Evolutionary conservation across 164 flowering plant species (phyloP).

Genomic region (Cinnamomum micranthum): DNA sequence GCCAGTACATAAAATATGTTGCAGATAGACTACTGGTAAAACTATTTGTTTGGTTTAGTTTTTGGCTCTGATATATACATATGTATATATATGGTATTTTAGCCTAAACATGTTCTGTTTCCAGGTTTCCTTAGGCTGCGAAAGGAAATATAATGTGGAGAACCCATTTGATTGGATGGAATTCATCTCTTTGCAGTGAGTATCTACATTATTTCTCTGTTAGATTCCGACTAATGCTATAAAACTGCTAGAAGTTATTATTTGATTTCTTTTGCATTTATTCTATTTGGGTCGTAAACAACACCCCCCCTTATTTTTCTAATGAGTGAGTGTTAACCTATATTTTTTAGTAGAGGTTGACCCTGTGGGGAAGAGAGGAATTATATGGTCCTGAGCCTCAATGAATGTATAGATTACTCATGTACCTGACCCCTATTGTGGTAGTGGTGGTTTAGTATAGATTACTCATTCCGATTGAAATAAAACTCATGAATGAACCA

Average conservation of each 20-base stretch:
- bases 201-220: conserved; percentile 7
- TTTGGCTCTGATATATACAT: background rate
- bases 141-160: conserved; percentile 53
- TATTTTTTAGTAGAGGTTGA: too few relatives aligned
- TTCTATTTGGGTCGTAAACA: too few relatives aligned
- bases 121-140: conserved; percentile 59
- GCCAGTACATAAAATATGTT: conserved; percentile 82
- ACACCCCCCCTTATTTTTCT: too few relatives aligned
- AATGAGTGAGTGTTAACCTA: too few relatives aligned
- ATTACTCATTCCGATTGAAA: too few relatives aligned
- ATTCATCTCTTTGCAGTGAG: conserved; percentile 79
- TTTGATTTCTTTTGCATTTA: too few relatives aligned
- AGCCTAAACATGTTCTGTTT: conserved; percentile 3
- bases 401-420: background rate
- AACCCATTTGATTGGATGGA: conserved; percentile 98
- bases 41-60: conserved; percentile 6
- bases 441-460: too few relatives aligned
- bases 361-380: too few relatives aligned
- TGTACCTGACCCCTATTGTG: background rate
- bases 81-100: background rate
- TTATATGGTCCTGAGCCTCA: too few relatives aligned
- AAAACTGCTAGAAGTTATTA: too few relatives aligned
- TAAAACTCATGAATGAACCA: too few relatives aligned
- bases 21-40: conserved; percentile 75
- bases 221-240: background rate